These are phyloP conservation scores for Myxozyma kluyveri DNA, from an alignment of 805 yeast species.

Conservation along the genomic window DNA sequence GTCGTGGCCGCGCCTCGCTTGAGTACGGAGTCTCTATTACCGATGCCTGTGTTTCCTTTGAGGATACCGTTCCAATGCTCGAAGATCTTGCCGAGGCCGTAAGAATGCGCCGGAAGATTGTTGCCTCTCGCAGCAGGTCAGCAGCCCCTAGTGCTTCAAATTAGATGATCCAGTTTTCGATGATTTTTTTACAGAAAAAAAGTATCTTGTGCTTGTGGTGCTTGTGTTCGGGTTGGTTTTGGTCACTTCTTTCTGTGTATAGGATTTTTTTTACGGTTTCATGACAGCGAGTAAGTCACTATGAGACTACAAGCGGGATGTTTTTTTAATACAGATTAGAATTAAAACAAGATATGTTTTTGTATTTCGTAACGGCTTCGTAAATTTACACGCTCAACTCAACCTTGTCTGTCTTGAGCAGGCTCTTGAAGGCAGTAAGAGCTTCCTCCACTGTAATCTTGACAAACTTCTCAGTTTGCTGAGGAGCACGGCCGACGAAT, in stretches of 20 bases:
- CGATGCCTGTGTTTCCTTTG: slow-evolving; percentile 95
- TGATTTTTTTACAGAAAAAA: no score
- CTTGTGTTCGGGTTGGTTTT: background rate
- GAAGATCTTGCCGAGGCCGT: slow-evolving; percentile 79
- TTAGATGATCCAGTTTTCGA: background rate
- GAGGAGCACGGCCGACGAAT: slow-evolving; percentile 97
- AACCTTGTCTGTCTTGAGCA: slow-evolving; percentile 64
- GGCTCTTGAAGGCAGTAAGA: slow-evolving; percentile 59
- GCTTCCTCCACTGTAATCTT: slow-evolving; percentile 81
- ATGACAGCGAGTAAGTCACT: no score
- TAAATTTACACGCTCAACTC: slow-evolving; percentile 66
- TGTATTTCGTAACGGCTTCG: no score
- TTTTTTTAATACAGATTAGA: no score
- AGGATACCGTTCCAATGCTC: slow-evolving; percentile 78
- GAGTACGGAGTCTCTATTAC: slow-evolving; percentile 95
- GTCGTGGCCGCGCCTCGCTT: slow-evolving; percentile 54
- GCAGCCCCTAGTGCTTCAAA: no score
- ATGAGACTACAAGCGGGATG: no score
- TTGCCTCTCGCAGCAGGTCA: slow-evolving; percentile 6
- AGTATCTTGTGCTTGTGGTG: background rate
- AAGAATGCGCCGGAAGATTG: slow-evolving; percentile 50
- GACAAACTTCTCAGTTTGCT: slow-evolving; percentile 93
- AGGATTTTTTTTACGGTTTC: background rate
- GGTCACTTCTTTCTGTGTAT: background rate
- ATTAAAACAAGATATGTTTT: no score